Evolutionary conservation across 805 yeast genomes (phyloP).

Genomic region (Candida fluviatilis): DNA sequence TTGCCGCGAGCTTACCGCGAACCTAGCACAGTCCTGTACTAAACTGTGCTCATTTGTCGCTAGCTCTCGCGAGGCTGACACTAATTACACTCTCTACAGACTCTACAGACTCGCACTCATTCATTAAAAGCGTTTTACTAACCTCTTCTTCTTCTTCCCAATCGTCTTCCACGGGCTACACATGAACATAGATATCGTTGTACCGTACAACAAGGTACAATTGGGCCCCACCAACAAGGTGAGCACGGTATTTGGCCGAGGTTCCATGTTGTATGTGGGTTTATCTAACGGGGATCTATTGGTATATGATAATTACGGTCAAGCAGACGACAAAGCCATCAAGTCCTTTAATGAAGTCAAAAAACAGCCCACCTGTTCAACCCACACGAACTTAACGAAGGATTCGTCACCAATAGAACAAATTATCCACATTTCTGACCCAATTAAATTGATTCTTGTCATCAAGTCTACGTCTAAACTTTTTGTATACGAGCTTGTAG

Average conservation of each 20-base stretch:
- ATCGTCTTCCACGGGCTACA: neutral
- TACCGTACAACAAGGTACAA: conserved; percentile 33
- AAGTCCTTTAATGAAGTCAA: conserved; percentile 24
- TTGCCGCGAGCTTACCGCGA: too few relatives aligned
- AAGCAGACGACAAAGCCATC: conserved; percentile 11
- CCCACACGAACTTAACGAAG: conserved; percentile 1
- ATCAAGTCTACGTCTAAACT: conserved; percentile 21
- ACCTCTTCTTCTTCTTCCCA: too few relatives aligned
- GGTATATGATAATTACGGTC: conserved; percentile 11
- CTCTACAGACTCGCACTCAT: too few relatives aligned
- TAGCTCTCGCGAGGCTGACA: too few relatives aligned
- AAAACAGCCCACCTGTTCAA: conserved; percentile 9
- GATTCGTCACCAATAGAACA: conserved; percentile 15
- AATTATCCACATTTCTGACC: conserved; percentile 15
- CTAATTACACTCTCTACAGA: too few relatives aligned
- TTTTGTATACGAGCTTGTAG: conserved; percentile 27
- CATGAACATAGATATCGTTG: conserved; percentile 37
- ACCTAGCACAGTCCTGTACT: too few relatives aligned
- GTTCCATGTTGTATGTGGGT: conserved; percentile 25
- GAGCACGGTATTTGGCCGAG: conserved; percentile 19
- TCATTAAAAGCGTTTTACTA: too few relatives aligned
- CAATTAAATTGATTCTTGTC: conserved; percentile 19
- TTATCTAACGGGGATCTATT: conserved; percentile 32
- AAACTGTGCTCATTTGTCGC: too few relatives aligned
- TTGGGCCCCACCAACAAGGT: conserved; percentile 18